These are phyloP conservation scores for Thelonectria rubi DNA, from an alignment of 2,329 filamentous ascomycete genomes.

Conservation along the genomic window DNA sequence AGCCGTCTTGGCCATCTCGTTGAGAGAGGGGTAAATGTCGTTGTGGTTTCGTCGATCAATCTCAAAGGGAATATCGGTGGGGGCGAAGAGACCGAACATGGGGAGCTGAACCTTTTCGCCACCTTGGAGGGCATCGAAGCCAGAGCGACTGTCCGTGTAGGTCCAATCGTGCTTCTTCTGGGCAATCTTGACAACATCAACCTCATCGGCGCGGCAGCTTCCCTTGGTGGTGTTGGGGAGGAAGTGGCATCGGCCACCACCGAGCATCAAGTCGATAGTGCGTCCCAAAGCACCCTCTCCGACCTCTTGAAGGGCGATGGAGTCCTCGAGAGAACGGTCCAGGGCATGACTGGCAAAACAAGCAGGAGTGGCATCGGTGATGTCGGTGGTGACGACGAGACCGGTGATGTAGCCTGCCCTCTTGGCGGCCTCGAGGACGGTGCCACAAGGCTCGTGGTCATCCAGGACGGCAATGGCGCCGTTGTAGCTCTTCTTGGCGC, in stretches of 20 bases:
- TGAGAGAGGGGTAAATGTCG: slow-evolving; percentile 85
- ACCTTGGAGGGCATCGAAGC: slow-evolving; percentile 77
- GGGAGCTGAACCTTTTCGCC: slow-evolving; percentile 79
- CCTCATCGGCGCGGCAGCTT: slow-evolving; percentile 83
- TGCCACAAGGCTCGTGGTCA: slow-evolving; percentile 87
- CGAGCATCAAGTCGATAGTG: slow-evolving; percentile 90
- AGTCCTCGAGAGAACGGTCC: slow-evolving; percentile 81
- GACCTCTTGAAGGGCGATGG: slow-evolving; percentile 91
- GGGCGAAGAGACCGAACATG: slow-evolving; percentile 85
- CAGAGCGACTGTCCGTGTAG: slow-evolving; percentile 76
- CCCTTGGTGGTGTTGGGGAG: slow-evolving; percentile 80
- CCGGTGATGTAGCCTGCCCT: slow-evolving; percentile 91
- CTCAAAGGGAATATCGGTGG: slow-evolving; percentile 88
- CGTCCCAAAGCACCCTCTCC: slow-evolving; percentile 87
- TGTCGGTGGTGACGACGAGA: slow-evolving; percentile 90
- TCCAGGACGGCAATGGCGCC: slow-evolving; percentile 92
- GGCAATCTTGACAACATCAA: slow-evolving; percentile 79
- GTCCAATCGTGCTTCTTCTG: slow-evolving; percentile 80
- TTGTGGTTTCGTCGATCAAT: slow-evolving; percentile 84
- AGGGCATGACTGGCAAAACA: slow-evolving; percentile 93
- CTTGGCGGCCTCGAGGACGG: slow-evolving; percentile 92
- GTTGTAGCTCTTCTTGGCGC: slow-evolving; percentile 94
- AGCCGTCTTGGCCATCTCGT: slow-evolving; percentile 89
- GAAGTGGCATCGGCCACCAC: slow-evolving; percentile 93
- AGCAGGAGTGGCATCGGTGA: slow-evolving; percentile 95